These are phyloP conservation scores for Talaromyces sp. DNA, from an alignment of 2,329 filamentous ascomycete species.

Conservation along the genomic window DNA sequence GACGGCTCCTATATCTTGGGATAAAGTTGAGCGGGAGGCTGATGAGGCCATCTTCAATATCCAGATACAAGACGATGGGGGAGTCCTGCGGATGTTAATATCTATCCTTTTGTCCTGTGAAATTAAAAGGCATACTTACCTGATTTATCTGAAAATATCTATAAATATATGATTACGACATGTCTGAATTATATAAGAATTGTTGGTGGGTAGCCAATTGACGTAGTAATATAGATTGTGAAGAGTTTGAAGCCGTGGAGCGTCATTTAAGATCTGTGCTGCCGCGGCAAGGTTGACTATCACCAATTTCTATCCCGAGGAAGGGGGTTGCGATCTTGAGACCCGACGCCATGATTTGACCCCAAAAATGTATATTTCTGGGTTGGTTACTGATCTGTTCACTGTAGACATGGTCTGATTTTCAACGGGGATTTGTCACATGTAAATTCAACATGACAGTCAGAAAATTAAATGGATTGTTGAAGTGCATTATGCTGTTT, in stretches of 20 bases:
- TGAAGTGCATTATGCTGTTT: not conserved
- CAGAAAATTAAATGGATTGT: not conserved
- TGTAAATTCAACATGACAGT: not conserved
- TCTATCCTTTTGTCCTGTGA: not conserved
- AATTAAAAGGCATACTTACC: not conserved
- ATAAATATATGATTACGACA: not conserved
- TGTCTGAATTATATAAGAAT: not conserved
- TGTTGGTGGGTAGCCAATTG: not conserved
- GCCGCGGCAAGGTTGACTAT: not conserved
- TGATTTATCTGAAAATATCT: not conserved
- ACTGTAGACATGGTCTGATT: not conserved
- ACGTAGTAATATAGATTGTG: not conserved
- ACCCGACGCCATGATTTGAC: not conserved
- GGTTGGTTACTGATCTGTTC: not conserved
- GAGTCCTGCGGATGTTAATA: not conserved
- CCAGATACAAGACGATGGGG: not conserved
- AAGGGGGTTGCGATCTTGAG: not conserved
- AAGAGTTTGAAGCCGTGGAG: not conserved
- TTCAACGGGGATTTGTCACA: not conserved
- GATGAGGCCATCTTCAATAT: not conserved
- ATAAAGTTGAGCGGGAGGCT: slow-evolving; percentile 11
- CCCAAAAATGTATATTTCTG: not conserved
- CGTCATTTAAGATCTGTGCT: not conserved
- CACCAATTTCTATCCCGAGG: not conserved
- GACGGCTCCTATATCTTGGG: slow-evolving; percentile 12